These are phyloP conservation scores for Amaranthus hypochondriacus DNA, from an alignment of 148 eudicot genomes.

Conservation along the genomic window DNA sequence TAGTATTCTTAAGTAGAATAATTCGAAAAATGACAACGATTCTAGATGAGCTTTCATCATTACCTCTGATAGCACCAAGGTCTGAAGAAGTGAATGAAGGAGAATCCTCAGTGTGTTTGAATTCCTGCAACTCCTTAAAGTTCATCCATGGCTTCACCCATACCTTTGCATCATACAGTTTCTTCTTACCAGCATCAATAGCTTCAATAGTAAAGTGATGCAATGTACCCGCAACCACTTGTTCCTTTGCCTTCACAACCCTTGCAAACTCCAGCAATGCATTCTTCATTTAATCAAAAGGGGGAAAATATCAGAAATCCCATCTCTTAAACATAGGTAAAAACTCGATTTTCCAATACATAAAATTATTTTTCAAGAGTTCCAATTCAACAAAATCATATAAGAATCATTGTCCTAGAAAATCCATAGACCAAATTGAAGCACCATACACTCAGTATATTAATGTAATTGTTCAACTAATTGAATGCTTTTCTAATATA, in stretches of 20 bases:
- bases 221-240: constrained; percentile 70
- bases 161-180: constrained; percentile 77
- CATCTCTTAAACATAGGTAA: no score
- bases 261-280: constrained; percentile 71
- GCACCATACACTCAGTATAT: no score
- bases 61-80: constrained; percentile 74
- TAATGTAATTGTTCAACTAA: no score
- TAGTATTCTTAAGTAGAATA: not conserved
- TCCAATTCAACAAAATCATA: no score
- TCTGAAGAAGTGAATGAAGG: constrained; percentile 58
- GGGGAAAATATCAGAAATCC: not conserved
- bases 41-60: not conserved
- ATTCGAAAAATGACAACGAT: not conserved
- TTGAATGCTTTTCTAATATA: no score
- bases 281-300: constrained; percentile 41
- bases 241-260: constrained; percentile 76
- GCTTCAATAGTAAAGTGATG: constrained; percentile 88
- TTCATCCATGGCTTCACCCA: constrained; percentile 98
- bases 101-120: constrained; percentile 59
- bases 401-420: no score
- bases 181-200: constrained; percentile 66
- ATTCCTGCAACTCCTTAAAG: constrained; percentile 85
- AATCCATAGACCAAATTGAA: no score
- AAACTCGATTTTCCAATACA: no score
- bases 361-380: no score